Conservation (phyloP, 2,329 filamentous ascomycete species). For the Parasarocladium wereldwijsianum region DNA sequence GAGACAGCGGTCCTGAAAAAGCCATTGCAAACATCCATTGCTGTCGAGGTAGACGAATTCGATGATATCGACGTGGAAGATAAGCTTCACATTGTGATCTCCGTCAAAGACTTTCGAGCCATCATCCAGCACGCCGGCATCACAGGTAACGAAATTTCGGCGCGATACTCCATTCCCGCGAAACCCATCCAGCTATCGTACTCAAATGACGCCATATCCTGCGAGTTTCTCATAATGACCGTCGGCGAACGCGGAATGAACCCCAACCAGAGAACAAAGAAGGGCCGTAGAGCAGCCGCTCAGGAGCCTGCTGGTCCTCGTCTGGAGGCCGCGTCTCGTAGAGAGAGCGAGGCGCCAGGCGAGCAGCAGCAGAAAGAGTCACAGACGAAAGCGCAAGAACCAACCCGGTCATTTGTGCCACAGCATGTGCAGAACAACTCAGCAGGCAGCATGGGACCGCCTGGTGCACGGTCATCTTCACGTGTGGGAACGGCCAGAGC, state of each 20-base stretch:
- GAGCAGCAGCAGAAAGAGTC: constrained; percentile 13
- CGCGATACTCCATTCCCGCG: constrained; percentile 56
- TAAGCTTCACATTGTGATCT: constrained; percentile 65
- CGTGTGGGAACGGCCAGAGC: constrained; percentile 18
- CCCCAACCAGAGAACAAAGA: constrained; percentile 31
- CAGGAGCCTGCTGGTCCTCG: constrained; percentile 20
- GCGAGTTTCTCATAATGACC: constrained; percentile 73
- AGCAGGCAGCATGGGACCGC: constrained; percentile 11
- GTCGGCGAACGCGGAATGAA: constrained; percentile 49
- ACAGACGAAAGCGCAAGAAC: constrained; percentile 9
- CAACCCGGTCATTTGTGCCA: constrained; percentile 3
- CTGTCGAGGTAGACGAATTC: constrained; percentile 63
- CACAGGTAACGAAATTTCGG: constrained; percentile 49
- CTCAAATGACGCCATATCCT: constrained; percentile 49
- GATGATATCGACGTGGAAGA: constrained; percentile 61
- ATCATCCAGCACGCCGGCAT: constrained; percentile 64
- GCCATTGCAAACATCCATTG: constrained; percentile 65
- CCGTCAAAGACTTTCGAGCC: constrained; percentile 69
- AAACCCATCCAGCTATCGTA: constrained; percentile 63
- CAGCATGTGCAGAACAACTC: constrained; percentile 9
- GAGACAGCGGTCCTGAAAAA: constrained; percentile 60
- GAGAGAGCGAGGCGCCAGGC: constrained; percentile 24
- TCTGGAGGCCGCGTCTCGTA: constrained; percentile 32
- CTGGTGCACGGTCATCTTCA: constrained; percentile 17
- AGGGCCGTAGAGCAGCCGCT: constrained; percentile 20